Evolutionary conservation across 2,329 filamentous ascomycete species (phyloP), one percentile per base, ranked within the genome.

Genomic region (Trichoderma gracile): DNA sequence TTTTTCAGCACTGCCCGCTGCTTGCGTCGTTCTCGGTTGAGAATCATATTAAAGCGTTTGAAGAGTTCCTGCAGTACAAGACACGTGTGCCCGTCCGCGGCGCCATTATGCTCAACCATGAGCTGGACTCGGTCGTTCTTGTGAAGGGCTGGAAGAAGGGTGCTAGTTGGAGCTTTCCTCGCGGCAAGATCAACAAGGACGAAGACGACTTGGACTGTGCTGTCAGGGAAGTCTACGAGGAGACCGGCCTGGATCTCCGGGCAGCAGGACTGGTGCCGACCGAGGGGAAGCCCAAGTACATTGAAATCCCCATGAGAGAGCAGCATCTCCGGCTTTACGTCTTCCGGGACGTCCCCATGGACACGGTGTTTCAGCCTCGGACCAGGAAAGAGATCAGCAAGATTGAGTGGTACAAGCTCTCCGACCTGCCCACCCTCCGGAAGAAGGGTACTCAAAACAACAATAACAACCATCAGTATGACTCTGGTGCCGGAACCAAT

Each of bases 121-220:
- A 85, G n/a, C 97, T 99, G 93, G 94, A 98, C 72, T 89, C 93
- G 59, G 91, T 93, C 0, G 86, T 99, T 15, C 82, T 99, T 49
- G 96, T 99, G 66, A 96, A 97, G 74, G 96, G 95, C 17, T 99
- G 93, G 92, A 99, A 98, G 81, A 98, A 97, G 76, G 89, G 90
- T 40, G 91, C 94, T 14, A 94, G 90, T 74, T 99, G 95, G 95
- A 96, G 93, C 75, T 99, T 99, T 65, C 95, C 95, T 0, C 82
- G 94, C 57, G 96, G 95, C 45, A 99, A 99, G 79, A 98, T 99
- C 78, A 97, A 97, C 81, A 96, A 97, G 78, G 92, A 96, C 72
- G 95, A 99, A 76, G 88, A 91, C 66, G 94, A 99, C 73, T 78
- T 98, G 63, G 93, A 95, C 73, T 99, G 96, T 76, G 95, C 96